A percentile compares a stretch with the other conserved stretches of the same genome.
These are phyloP conservation scores for Cytospora mali DNA, from an alignment of 2,329 filamentous ascomycete species.

Conservation along the genomic window DNA sequence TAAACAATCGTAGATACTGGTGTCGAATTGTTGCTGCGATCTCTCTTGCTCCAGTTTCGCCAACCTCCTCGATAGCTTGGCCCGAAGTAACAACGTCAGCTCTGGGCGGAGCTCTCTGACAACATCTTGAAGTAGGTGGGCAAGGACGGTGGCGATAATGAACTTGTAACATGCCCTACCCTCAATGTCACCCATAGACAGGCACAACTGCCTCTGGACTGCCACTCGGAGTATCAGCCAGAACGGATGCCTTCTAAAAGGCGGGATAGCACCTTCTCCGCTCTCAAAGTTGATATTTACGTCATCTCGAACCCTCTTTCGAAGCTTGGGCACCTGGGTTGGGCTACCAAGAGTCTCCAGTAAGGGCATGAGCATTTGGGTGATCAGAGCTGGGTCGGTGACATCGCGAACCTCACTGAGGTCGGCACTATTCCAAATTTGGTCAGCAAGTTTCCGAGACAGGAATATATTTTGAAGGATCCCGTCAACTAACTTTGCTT, in stretches of 20 bases:
- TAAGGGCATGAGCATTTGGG: constrained; percentile 60
- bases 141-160: constrained; percentile 53
- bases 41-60: constrained; percentile 56
- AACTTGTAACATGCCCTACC: constrained; percentile 59
- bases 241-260: constrained; percentile 63
- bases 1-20: constrained; percentile 34
- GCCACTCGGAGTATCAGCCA: constrained; percentile 65
- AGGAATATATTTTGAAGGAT: neutral
- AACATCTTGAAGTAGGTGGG: constrained; percentile 47
- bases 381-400: constrained; percentile 57
- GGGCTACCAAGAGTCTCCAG: constrained; percentile 54
- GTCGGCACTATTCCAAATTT: constrained; percentile 30
- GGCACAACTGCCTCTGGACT: constrained; percentile 52
- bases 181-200: constrained; percentile 40
- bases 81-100: constrained; percentile 43
- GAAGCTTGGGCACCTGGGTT: constrained; percentile 41
- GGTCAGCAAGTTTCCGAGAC: neutral
- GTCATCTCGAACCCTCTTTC: constrained; percentile 64
- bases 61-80: constrained; percentile 58
- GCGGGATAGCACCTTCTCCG: constrained; percentile 42
- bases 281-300: constrained; percentile 45
- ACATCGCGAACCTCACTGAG: constrained; percentile 62
- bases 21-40: constrained; percentile 19
- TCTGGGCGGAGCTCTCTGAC: constrained; percentile 39
- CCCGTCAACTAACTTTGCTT: constrained; percentile 42